phyloP scores from a whole-genome alignment of 495 filamentous ascomycete species.

The Alectoria sarmentosa region DNA sequence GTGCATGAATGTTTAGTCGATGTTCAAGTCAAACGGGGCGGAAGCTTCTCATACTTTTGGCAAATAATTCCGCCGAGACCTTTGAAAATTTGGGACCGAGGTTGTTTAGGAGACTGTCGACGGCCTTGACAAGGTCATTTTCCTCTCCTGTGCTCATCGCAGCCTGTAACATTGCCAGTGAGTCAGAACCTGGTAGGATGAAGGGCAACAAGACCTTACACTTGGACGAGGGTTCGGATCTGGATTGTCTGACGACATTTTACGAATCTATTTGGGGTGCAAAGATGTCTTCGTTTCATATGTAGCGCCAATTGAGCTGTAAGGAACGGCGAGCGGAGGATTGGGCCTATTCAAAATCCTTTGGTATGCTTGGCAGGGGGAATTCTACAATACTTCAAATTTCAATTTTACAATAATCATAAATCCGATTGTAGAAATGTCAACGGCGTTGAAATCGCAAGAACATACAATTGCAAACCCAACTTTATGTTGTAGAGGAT shows the following conservation, averaged over 20 bases:
- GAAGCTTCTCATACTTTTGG: conserved; percentile 59
- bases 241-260: neutral
- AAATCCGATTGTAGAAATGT: too few relatives aligned
- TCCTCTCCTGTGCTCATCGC: conserved; percentile 21
- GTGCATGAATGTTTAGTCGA: conserved; percentile 5
- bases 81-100: conserved; percentile 76
- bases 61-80: conserved; percentile 76
- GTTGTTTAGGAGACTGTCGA: conserved; percentile 80
- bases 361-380: too few relatives aligned
- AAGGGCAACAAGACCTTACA: neutral
- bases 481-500: too few relatives aligned
- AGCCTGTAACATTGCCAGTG: neutral
- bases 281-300: neutral
- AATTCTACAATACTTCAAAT: too few relatives aligned
- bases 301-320: neutral
- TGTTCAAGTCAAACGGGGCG: neutral
- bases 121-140: conserved; percentile 64
- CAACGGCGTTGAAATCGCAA: too few relatives aligned
- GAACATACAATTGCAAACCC: too few relatives aligned
- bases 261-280: neutral
- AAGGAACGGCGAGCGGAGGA: too few relatives aligned
- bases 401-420: too few relatives aligned
- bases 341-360: too few relatives aligned
- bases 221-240: neutral
- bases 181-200: neutral